Conservation (phyloP, 2,329 filamentous ascomycete species). For the Alternaria triticimaculans region DNA sequence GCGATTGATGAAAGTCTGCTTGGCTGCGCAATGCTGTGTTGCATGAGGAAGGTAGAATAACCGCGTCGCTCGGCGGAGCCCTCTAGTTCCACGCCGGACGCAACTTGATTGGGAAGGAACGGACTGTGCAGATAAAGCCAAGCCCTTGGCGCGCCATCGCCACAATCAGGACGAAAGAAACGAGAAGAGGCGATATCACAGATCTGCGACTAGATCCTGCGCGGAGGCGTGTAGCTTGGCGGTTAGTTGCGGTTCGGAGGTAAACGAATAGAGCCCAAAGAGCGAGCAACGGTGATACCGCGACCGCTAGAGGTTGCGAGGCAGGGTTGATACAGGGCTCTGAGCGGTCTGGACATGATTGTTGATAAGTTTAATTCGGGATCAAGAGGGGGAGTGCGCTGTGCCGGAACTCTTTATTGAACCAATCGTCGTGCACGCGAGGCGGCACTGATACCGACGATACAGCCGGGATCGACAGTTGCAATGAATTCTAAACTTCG, state of each 20-base stretch:
- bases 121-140: conserved; percentile 22
- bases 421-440: neutral
- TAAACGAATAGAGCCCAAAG: neutral
- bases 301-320: neutral
- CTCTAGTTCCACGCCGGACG: conserved; percentile 17
- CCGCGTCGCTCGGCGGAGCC: conserved; percentile 20
- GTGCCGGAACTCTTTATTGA: neutral
- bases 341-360: neutral
- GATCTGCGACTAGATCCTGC: conserved; percentile 1
- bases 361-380: neutral
- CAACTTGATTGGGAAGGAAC: conserved; percentile 36
- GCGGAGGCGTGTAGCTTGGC: neutral
- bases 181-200: neutral
- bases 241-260: neutral
- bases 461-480: neutral
- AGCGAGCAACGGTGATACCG: neutral
- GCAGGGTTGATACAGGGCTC: neutral
- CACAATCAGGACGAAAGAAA: conserved; percentile 18
- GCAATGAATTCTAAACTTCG: neutral
- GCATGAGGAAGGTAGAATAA: conserved; percentile 30
- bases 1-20: conserved; percentile 23
- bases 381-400: neutral
- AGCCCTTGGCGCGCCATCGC: conserved; percentile 19
- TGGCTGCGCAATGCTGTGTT: conserved; percentile 30
- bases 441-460: neutral